phyloP scores from a whole-genome alignment of 176 grass and related monocot species.

The Carex cristatella region DNA sequence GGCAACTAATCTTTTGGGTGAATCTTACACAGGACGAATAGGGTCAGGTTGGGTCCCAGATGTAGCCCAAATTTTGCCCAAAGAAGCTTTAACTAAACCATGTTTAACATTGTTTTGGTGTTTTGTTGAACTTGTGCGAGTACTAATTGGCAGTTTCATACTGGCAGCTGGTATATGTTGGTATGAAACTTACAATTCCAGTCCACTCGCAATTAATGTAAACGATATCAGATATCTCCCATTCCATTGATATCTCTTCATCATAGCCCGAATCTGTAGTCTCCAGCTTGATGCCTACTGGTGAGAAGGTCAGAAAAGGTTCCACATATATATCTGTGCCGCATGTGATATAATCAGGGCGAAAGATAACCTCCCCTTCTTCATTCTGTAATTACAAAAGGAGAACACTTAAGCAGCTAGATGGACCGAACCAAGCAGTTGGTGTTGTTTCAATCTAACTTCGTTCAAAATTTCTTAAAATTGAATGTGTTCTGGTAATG shows the following conservation, averaged over 20 bases:
- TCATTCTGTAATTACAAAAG: constrained; percentile 46
- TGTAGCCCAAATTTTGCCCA: neutral
- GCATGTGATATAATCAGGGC: constrained; percentile 53
- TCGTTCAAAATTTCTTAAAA: neutral
- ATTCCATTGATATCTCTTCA: constrained; percentile 39
- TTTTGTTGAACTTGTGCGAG: neutral
- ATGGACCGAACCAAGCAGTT: neutral
- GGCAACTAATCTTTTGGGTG: neutral
- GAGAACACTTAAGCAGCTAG: constrained; percentile 5
- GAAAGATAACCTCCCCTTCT: constrained; percentile 40
- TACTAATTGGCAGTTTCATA: neutral
- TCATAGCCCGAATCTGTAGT: constrained; percentile 39
- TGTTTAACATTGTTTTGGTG: neutral
- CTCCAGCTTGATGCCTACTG: constrained; percentile 67
- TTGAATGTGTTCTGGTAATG: neutral
- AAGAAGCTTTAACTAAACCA: neutral
- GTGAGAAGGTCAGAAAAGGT: constrained; percentile 51
- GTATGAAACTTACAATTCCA: constrained; percentile 45
- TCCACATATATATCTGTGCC: constrained; percentile 28
- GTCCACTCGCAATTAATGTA: constrained; percentile 56
- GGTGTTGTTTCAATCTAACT: neutral
- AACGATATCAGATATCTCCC: constrained; percentile 51
- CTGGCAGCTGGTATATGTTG: neutral
- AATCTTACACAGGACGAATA: neutral
- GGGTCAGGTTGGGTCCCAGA: neutral